Conservation (phyloP, 2,329 filamentous ascomycete species). For the Rutstroemia sydowiana region DNA sequence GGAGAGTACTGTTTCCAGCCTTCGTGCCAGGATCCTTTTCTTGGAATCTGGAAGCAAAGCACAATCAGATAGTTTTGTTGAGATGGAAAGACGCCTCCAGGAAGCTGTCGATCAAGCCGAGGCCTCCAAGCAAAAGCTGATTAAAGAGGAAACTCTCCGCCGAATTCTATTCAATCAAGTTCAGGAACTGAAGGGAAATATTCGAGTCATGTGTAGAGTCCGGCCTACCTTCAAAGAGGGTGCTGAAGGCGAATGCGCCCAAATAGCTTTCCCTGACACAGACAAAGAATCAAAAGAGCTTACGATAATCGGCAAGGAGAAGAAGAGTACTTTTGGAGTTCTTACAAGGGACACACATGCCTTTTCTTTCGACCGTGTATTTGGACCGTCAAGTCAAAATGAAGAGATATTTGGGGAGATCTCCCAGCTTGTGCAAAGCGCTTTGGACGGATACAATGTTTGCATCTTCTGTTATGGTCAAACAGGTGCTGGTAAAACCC, state of each 20-base stretch:
- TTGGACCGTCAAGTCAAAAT: constrained; percentile 70
- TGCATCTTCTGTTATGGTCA: constrained; percentile 99
- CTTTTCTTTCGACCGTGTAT: constrained; percentile 92
- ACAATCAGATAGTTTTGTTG: constrained; percentile 77
- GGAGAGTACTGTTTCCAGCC: constrained; percentile 66
- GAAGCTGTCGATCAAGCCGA: constrained; percentile 66
- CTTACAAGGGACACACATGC: constrained; percentile 71
- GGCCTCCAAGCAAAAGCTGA: constrained; percentile 69
- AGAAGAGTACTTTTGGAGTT: constrained; percentile 71
- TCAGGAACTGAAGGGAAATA: constrained; percentile 96
- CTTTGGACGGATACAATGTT: constrained; percentile 94
- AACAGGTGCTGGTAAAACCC: constrained; percentile 93
- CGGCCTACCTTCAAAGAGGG: constrained; percentile 58
- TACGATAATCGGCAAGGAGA: constrained; percentile 72
- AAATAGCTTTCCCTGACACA: constrained; percentile 70
- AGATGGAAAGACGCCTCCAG: constrained; percentile 72
- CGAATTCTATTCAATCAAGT: constrained; percentile 95
- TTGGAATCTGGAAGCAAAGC: constrained; percentile 85
- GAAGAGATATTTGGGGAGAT: constrained; percentile 91
- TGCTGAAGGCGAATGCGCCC: constrained; percentile 58
- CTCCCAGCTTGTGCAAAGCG: constrained; percentile 91
- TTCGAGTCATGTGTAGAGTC: constrained; percentile 95
- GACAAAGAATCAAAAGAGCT: constrained; percentile 84
- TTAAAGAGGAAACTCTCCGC: constrained; percentile 83
- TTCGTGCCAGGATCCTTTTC: constrained; percentile 79